Evolutionary conservation across 176 grass and related monocot genomes (phyloP).

Genomic region (Oryza meridionalis): DNA sequence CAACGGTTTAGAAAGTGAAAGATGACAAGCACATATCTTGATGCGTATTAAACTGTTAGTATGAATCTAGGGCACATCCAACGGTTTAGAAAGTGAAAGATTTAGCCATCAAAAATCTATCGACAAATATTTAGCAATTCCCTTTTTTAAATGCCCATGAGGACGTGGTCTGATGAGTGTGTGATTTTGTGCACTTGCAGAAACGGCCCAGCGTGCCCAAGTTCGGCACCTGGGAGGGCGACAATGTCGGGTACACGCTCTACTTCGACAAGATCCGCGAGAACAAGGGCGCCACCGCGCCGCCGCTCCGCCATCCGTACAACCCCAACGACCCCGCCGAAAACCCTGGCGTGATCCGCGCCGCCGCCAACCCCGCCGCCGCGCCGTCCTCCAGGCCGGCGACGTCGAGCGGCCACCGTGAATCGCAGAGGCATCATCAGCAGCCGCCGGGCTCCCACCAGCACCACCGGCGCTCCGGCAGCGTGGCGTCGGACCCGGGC

Average conservation of each 20-base stretch:
- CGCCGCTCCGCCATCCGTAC: constrained; percentile 39
- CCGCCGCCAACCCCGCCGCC: background rate
- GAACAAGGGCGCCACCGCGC: constrained; percentile 61
- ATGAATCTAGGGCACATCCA: too few species aligned
- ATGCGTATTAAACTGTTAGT: too few species aligned
- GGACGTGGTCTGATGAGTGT: background rate
- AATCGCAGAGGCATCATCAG: background rate
- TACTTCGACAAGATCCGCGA: constrained; percentile 73
- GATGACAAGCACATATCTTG: too few species aligned
- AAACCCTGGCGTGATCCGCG: background rate
- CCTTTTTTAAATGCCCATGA: background rate
- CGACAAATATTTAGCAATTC: too few species aligned
- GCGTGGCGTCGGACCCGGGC: constrained; percentile 30
- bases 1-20: too few species aligned
- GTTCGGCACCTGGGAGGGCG: constrained; percentile 73
- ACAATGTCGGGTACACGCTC: constrained; percentile 70
- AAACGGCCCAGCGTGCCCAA: constrained; percentile 64
- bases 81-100: too few species aligned
- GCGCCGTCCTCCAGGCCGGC: constrained; percentile 14
- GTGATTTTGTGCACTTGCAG: constrained; percentile 37
- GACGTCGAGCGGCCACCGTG: constrained; percentile 26
- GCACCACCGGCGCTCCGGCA: constrained; percentile 39
- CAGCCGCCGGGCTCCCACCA: background rate
- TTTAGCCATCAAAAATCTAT: too few species aligned
- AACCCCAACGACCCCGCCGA: constrained; percentile 60